Evolutionary conservation across 129 eudicot genomes (phyloP), one percentile per base, ranked within the genome.

Genomic region (Tanacetum coccineum): DNA sequence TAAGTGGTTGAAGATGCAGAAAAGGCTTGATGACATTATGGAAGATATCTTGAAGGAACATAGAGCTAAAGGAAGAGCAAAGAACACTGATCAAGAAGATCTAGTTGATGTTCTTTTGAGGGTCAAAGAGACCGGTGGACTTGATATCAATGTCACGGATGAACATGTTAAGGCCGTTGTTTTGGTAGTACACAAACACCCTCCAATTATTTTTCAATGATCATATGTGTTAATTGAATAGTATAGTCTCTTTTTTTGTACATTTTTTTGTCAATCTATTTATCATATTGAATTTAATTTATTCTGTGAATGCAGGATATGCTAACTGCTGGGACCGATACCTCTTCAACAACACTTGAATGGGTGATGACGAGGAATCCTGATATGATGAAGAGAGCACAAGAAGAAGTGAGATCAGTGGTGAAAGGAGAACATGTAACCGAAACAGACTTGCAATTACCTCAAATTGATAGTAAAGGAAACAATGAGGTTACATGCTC

Each of bases 101-200:
- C 69, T 78, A 2, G 73, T 82, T 54, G 83, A 78, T 59, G 81
- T 78, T 54, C 62, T 82, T 4, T 36, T 82, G 25, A 74, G 75
- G 65, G 39, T 79, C 13, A 57, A 74, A 26, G 76, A 74, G 20
- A 62, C 72, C 1, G 83, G 72, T 20, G 78, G 57, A 2, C 25
- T 78, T 1, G 53, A 66, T 40, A 9, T 60, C 51, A 74, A 47
- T 7, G 36, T 82, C 40, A 64, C 70, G 8, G 57, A 74, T 13
- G 68, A 74, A 54, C 60, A 70, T 60, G 66, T 82, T 72, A 82
- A 82, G 71, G 83, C 80, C 25, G 73, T 78, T 45, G 47, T 82
- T 17, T 13, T 45, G 54, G 87, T 82, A 54, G 51, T 44, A 62
- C 18, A 59, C 19, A 6, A 36, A 6, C 42, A 36, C 42, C 42